Evolutionary conservation across 108 stramenopile genomes (phyloP).

Genomic region (Pseudonitzschia multiseries): DNA sequence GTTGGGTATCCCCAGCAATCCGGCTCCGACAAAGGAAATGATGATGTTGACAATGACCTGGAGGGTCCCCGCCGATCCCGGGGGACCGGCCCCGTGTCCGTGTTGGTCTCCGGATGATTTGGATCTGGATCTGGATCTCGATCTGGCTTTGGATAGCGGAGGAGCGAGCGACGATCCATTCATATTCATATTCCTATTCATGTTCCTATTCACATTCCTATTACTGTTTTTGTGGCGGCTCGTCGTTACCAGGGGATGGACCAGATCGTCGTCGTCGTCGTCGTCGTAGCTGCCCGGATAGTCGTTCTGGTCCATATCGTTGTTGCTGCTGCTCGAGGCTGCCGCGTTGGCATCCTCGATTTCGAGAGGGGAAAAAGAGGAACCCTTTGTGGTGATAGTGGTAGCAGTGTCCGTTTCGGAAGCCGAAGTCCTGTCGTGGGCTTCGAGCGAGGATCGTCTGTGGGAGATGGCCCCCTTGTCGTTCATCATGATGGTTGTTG

Average conservation of each 20-base stretch:
- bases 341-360: neutral
- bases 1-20: conserved; percentile 70
- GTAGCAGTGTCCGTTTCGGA: neutral
- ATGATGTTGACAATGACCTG: conserved; percentile 74
- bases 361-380: neutral
- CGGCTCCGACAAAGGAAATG: conserved; percentile 82
- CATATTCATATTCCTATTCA: no score
- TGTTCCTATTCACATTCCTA: no score
- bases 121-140: neutral
- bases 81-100: conserved; percentile 20
- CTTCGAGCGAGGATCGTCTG: neutral
- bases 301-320: no score
- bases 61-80: conserved; percentile 27
- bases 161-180: neutral
- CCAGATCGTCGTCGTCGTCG: neutral
- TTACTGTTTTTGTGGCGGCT: neutral
- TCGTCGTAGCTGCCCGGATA: neutral
- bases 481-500: neutral
- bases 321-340: neutral
- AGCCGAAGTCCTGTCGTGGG: no score
- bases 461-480: neutral
- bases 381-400: neutral
- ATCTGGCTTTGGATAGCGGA: no score
- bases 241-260: neutral
- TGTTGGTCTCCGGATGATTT: neutral